Evolutionary conservation across 106 monocot genomes (phyloP).

Genomic region (Posidonia australis): DNA sequence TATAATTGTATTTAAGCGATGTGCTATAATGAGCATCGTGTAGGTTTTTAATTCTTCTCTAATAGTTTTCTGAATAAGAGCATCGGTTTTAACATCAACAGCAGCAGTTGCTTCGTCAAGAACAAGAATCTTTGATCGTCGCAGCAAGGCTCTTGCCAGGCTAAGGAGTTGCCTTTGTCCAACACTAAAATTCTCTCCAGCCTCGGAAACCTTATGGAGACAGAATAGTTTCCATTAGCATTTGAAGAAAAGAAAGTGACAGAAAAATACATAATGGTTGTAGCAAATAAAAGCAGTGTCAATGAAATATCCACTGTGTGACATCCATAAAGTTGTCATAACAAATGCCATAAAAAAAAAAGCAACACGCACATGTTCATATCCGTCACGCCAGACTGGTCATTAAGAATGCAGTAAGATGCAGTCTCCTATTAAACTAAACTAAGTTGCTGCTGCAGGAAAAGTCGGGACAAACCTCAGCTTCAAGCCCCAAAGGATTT

Average conservation of each 20-base stretch:
- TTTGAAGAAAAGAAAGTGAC: neutral
- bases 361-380: too few species aligned
- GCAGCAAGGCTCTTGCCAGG: slow-evolving; percentile 78
- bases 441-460: too few species aligned
- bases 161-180: slow-evolving; percentile 93
- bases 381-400: too few species aligned
- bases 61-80: slow-evolving; percentile 95
- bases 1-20: slow-evolving; percentile 90
- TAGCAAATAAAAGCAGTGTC: neutral
- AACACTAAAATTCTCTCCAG: slow-evolving; percentile 96
- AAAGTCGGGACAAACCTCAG: slow-evolving; percentile 44
- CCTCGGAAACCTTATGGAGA: slow-evolving; percentile 57
- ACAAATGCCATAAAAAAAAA: too few species aligned
- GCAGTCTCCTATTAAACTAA: too few species aligned
- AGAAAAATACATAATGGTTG: neutral
- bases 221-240: neutral
- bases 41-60: slow-evolving; percentile 93
- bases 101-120: slow-evolving; percentile 99
- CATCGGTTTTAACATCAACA: slow-evolving; percentile 97
- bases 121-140: slow-evolving; percentile 96
- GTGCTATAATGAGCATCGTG: slow-evolving; percentile 97
- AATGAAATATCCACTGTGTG: too few species aligned
- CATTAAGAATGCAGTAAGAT: too few species aligned
- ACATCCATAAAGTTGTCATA: too few species aligned
- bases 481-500: slow-evolving; percentile 79